Base-by-base conservation (phyloP, 2,329 filamentous ascomycete species). In the Monilinia aucupariae region DNA sequence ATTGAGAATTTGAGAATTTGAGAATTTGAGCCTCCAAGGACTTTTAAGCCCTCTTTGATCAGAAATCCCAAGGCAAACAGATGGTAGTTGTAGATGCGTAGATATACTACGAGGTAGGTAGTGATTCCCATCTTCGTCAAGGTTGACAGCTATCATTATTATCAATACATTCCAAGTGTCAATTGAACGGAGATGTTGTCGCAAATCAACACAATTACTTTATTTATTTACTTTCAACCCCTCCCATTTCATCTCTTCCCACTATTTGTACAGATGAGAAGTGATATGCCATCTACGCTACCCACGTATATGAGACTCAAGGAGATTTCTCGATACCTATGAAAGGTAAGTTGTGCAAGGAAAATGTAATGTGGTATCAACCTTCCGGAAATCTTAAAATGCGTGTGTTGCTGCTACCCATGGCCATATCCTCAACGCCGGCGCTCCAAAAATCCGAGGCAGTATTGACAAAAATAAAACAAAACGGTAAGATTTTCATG, bases 371-470 rank as follows among this genome's bases (percentile, higher is more conserved):
- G 45, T 62, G 59, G 43, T 62, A 70, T 69, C 63, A 67, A 68
- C 59, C 62, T 59, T 37, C 10, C 20, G 52, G 59, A 48, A 66
- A 56, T 48, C 54, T 55, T 59, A 20, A 65, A 49, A 54, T 58
- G 34, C 52, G 13, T n/a, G 59, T 32, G 50, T 22, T 54, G 39
- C 49, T 62, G 39, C 22, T 51, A n/a, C n/a, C n/a, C n/a, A 59
- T 59, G 54, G 41, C 39, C 43, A 50, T 68, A 59, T 65, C 65
- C 65, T 62, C 48, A 69, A 71, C 69, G 68, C 70, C 70, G 48
- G 62, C 68, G 69, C 70, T 70, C 66, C 67, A 67, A 67, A 67
- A 47, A 55, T n/a, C n/a, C 65, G 59, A 67, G 56, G 63, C 52
- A 63, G 63, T 63, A 64, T 62, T 25, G 37, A 51, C 20, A 45